Conservation (phyloP, 805 yeast genomes). For the Wickerhamiella vanderwaltii region DNA sequence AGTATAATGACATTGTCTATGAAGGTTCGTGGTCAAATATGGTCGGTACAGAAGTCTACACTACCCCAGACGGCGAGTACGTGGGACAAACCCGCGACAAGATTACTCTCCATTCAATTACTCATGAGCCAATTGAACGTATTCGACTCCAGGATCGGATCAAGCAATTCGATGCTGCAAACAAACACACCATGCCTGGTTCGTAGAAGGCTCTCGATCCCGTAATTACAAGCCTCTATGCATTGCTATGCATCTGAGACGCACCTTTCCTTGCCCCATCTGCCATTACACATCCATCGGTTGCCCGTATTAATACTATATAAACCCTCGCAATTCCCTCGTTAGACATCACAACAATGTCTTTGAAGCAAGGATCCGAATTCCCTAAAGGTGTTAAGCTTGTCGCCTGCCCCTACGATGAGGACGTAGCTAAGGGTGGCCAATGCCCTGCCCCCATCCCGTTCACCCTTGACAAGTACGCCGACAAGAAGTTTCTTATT, state of each 20-base stretch:
- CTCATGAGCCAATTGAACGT: constrained; percentile 13
- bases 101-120: constrained; percentile 20
- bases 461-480: constrained; percentile 28
- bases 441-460: constrained; percentile 32
- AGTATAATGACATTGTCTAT: constrained; percentile 47
- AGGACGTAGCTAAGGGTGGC: constrained; percentile 24
- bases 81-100: constrained; percentile 22
- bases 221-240: constrained; percentile 9
- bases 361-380: constrained; percentile 17
- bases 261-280: neutral
- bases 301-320: too few relatives aligned
- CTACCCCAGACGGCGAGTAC: constrained; percentile 23
- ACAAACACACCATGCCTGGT: too few relatives aligned
- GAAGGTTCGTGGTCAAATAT: constrained; percentile 66
- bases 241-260: neutral
- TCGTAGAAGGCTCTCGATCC: too few relatives aligned
- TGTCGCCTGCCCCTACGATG: constrained; percentile 26
- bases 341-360: too few relatives aligned
- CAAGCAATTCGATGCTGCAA: constrained; percentile 13
- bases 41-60: constrained; percentile 61
- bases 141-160: constrained; percentile 9
- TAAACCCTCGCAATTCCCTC: too few relatives aligned
- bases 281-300: too few relatives aligned
- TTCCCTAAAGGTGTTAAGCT: constrained; percentile 28
- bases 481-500: constrained; percentile 42